Percentiles rank a stretch among this genome's conserved stretches.
Evolutionary conservation across 345 rosid species (phyloP).

Genomic region (Schrenkiella parvula): DNA sequence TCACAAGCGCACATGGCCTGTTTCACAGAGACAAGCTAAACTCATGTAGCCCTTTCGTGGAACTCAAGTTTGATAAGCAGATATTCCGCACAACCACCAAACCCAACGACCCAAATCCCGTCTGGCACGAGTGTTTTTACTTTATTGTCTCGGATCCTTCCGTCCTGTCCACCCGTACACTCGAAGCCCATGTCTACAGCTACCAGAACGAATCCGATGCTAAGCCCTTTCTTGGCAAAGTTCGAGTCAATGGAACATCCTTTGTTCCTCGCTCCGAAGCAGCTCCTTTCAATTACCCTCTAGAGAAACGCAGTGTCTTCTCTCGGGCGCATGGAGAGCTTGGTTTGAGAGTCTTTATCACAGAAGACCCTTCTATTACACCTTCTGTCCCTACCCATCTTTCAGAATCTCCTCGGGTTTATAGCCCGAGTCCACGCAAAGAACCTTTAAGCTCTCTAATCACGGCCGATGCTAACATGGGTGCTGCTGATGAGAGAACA

Average conservation of each 20-base stretch:
- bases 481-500: neutral
- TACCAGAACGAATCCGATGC: conserved; percentile 39
- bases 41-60: conserved; percentile 67
- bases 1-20: conserved; percentile 62
- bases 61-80: conserved; percentile 80
- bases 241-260: conserved; percentile 70
- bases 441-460: conserved; percentile 1
- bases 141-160: conserved; percentile 72
- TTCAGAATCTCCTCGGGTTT: conserved; percentile 39
- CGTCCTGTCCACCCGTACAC: conserved; percentile 45
- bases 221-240: conserved; percentile 67
- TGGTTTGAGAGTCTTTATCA: conserved; percentile 69
- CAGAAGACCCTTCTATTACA: conserved; percentile 53
- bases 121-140: conserved; percentile 79
- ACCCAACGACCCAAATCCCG: conserved; percentile 72
- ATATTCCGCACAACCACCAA: conserved; percentile 66
- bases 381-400: conserved; percentile 55
- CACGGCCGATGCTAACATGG: neutral
- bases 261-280: conserved; percentile 83
- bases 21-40: conserved; percentile 53
- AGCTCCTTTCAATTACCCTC: conserved; percentile 76
- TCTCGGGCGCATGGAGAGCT: conserved; percentile 81
- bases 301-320: conserved; percentile 57
- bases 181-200: conserved; percentile 62
- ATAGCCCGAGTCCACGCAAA: conserved; percentile 31